Evolutionary conservation across 768 basidiomycete genomes (phyloP).

Genomic region (Naganishia friedmannii): DNA sequence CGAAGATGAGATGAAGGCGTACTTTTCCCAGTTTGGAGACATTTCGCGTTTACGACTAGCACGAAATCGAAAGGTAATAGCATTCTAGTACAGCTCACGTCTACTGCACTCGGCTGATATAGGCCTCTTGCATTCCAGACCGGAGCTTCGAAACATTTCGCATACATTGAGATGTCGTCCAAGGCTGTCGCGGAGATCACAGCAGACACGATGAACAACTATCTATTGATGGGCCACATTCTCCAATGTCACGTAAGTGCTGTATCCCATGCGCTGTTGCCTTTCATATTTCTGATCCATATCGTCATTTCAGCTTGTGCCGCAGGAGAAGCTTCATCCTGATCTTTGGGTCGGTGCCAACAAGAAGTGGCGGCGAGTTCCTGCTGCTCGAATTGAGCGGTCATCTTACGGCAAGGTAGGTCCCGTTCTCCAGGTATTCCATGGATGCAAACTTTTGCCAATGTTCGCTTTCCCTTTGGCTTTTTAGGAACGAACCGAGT

Average conservation of each 20-base stretch:
- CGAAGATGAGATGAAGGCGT: slow-evolving; percentile 86
- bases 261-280: neutral
- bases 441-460: neutral
- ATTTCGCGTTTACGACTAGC: slow-evolving; percentile 84
- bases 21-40: slow-evolving; percentile 91
- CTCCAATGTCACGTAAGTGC: slow-evolving; percentile 65
- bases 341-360: slow-evolving; percentile 97
- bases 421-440: neutral
- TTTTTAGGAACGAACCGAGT: slow-evolving; percentile 67
- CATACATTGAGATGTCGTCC: slow-evolving; percentile 90
- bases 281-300: neutral
- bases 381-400: slow-evolving; percentile 67
- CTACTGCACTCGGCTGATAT: neutral
- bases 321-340: slow-evolving; percentile 84
- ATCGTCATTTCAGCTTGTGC: slow-evolving; percentile 61
- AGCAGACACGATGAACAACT: slow-evolving; percentile 98
- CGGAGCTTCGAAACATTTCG: slow-evolving; percentile 94
- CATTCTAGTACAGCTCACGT: slow-evolving; percentile 40
- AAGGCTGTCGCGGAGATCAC: slow-evolving; percentile 88
- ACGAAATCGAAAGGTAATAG: slow-evolving; percentile 77
- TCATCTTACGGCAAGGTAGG: slow-evolving; percentile 77
- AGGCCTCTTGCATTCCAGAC: slow-evolving; percentile 59
- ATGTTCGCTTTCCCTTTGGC: slow-evolving; percentile 5
- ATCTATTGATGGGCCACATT: slow-evolving; percentile 89
- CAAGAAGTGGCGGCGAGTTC: slow-evolving; percentile 78